Evolutionary conservation across 371 early-diverging fungal genomes (phyloP).

Genomic region (Entomophthora muscae): DNA sequence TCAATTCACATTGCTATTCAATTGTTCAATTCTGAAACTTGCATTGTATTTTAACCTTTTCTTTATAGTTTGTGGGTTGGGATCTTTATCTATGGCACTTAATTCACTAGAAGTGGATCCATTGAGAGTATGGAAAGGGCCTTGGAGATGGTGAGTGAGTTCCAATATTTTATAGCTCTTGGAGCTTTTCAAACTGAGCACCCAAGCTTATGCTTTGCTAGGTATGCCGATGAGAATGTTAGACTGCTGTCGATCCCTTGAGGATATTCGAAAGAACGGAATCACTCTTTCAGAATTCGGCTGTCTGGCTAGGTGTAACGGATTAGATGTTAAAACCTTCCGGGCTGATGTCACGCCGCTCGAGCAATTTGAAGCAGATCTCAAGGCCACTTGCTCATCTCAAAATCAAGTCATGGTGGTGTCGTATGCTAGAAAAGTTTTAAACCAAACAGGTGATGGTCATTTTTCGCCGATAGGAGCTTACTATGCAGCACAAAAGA

Average conservation of each 20-base stretch:
- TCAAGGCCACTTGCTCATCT: slow-evolving; percentile 39
- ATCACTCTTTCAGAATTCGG: slow-evolving; percentile 79
- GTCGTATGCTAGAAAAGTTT: slow-evolving; percentile 54
- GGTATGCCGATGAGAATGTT: slow-evolving; percentile 67
- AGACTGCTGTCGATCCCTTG: slow-evolving; percentile 60
- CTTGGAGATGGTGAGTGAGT: slow-evolving; percentile 66
- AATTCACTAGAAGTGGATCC: slow-evolving; percentile 86
- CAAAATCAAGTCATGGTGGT: slow-evolving; percentile 72
- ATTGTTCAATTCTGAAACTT: too few species aligned
- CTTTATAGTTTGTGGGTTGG: slow-evolving; percentile 29
- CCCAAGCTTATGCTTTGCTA: too few species aligned
- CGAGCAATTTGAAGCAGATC: slow-evolving; percentile 57
- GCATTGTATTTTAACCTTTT: too few species aligned
- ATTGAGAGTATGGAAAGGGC: slow-evolving; percentile 74
- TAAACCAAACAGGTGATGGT: slow-evolving; percentile 80
- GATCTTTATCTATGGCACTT: slow-evolving; percentile 72
- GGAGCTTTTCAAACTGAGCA: too few species aligned
- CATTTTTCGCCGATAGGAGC: slow-evolving; percentile 21
- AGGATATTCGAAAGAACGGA: slow-evolving; percentile 61
- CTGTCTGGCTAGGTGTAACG: slow-evolving; percentile 19
- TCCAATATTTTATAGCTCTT: too few species aligned
- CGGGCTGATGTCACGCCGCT: slow-evolving; percentile 40
- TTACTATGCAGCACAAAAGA: slow-evolving; percentile 24
- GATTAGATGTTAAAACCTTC: slow-evolving; percentile 40
- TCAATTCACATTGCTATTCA: too few species aligned